Evolutionary conservation across 768 basidiomycete species (phyloP), one percentile per base, ranked within the genome.

Genomic region (Auriculariales sp.): DNA sequence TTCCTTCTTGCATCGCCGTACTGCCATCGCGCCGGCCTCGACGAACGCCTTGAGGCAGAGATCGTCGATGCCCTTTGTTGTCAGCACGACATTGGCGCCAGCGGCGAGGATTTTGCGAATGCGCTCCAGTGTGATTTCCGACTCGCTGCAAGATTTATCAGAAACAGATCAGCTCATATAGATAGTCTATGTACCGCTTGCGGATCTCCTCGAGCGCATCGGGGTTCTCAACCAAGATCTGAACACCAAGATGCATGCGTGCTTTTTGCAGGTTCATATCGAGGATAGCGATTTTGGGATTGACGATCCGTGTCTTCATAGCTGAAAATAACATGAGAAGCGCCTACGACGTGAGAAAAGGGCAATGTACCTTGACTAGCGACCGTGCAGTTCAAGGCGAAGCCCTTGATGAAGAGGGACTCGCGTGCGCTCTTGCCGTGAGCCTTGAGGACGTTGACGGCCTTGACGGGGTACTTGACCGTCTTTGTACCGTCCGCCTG

Each of bases 51-150:
- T 99, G 57, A 98, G 69, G 64, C 92, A 97, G 15, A 98, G 73
- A 62, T 99, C 95, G 59, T 99, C 95, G 57, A 98, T 99, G 31
- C 95, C 95, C 66, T 98, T 98, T 11, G 95, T 97, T 12, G 95
- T 99, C 50, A 98, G 68, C 34, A 98, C 80, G 53, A 98, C 95
- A 60, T 98, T 98, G 28, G 95, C 95, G 29, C 95, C 95, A 12
- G 94, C 76, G 3, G 83, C 91, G 53, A 99, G 72, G 58, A 98
- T 93, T 72, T 98, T 98, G 54, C 90, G 80, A 56, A 98, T 85
- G 49, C 92, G 77, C 67, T 98, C 95, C 33, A 98, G 71, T 1
- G 89, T 94, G 57, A 99, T 97, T 61, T 97, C 95, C 15, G 88
- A 74, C 68, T 99, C 95, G 53, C 93, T 94, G 55, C 31, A 44